Base-by-base conservation (phyloP, 176 grass and related monocot genomes). In the Oryza glumipatula region DNA sequence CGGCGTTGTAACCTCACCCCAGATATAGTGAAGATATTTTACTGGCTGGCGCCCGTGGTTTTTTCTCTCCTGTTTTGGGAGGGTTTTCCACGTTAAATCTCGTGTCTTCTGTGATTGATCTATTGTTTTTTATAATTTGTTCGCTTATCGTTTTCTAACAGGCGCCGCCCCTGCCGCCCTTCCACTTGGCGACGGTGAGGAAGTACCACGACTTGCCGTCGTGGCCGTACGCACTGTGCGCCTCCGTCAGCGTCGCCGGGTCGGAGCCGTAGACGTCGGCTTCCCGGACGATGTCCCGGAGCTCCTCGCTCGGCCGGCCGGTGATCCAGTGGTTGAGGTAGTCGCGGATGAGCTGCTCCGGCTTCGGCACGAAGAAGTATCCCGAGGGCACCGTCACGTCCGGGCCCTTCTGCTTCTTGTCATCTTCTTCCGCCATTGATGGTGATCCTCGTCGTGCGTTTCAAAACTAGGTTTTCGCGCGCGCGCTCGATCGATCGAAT, bases 311-410 rank as follows among this genome's bases (percentile, higher is more conserved):
- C 7, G 69, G 41, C 3, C 38, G 10, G 9, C 19, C 14, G 16
- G 9, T 3, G 11, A 79, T 77, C 86, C 86, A 83, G 0, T 56
- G 45, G 33, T 79, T 54, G 8, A 88, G 80, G 86, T 88, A 87
- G 49, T 1, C 9, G 38, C 28, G 12, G 72, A 82, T 68, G 4
- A 82, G 65, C 86, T 88, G 80, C 30, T 39, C 44, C 0, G 48
- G 17, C 0, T 13, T 48, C 26, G 79, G 86, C 24, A 0, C 11
- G 72, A 87, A 82, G n/a, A 14, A 38, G 85, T 19, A 70, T 9
- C 72, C 64, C 19, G 13, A 9, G 0, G 49, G 85, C 63, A 33
- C 41, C 6, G 0, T 0, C 17, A 56, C 51, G 51, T 56, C 51
- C 51, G 19, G 73, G 36, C 28, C 61, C 38, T 39, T 1, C 3